Conservation (phyloP, 169 alveolate genomes). For the Prorocentrum cordatum region DNA sequence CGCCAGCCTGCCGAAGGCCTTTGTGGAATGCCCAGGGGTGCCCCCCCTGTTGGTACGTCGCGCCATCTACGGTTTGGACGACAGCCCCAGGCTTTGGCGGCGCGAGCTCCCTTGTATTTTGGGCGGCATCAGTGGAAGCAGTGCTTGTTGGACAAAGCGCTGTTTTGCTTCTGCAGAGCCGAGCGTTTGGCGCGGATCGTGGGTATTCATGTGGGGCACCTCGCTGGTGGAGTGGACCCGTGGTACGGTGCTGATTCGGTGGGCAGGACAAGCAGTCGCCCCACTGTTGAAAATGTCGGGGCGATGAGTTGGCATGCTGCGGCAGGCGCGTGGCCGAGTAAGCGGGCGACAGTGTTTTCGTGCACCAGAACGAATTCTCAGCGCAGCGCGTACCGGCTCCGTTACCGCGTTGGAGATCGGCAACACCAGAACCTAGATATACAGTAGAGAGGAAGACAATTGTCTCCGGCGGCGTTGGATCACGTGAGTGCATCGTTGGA, state of each 20-base stretch:
- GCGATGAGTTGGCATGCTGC: neutral
- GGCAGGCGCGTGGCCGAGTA: neutral
- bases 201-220: slow-evolving; percentile 5
- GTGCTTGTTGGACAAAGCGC: neutral
- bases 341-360: neutral
- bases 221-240: neutral
- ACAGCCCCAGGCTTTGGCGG: neutral
- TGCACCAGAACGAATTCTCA: neutral
- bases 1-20: slow-evolving; percentile 17
- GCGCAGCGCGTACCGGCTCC: neutral
- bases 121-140: neutral
- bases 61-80: neutral
- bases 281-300: neutral
- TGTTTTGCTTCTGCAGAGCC: neutral
- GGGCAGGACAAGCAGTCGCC: too few species aligned
- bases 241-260: neutral
- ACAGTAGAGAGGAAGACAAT: neutral
- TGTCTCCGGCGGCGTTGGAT: neutral
- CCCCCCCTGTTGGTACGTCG: neutral
- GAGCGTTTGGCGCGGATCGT: neutral
- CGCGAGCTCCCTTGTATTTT: neutral
- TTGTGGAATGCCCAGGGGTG: neutral
- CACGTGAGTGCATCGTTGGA: neutral
- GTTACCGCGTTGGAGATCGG: neutral
- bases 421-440: neutral